Evolutionary conservation across 306 rosid species (phyloP), one percentile per base, ranked within the genome.

Genomic region (Vigna unguiculata): DNA sequence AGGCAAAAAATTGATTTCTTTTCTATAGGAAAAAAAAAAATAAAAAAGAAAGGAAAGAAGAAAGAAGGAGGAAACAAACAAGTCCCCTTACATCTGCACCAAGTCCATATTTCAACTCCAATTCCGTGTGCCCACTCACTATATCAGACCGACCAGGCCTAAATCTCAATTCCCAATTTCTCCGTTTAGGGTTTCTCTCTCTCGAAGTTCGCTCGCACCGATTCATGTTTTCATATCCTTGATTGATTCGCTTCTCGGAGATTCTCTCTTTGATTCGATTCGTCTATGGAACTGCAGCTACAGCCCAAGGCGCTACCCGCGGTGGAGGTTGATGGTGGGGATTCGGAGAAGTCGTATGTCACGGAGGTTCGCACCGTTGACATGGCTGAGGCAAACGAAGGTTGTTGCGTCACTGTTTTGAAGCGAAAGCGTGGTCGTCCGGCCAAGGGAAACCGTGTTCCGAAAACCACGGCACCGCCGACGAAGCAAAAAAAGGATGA

Each of bases 371-470:
- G 69, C 6, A 51, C 15, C 16, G 69, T 55, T 45, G 72, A 45
- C 71, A 36, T 19, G 82, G 77, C 49, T 8, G 57, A 28, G n/a
- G 53, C 25, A 3, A 47, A 30, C 13, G 72, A 10, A 4, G 78
- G 28, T 30, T 7, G 46, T n/a, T 36, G 34, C 6, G 36, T 45
- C 24, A 19, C 65, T 34, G 76, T 15, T 17, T 88, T 69, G 80
- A 87, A 79, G 49, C 82, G 84, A 19, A 87, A 83, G 82, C 92
- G 99, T 4, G 98, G 99, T 5, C 93, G 99, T 48, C 99, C 98
- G n/a, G 96, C 96, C 0, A 86, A 85, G 34, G 86, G 79, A 40
- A 0, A 13, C 30, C 12, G 52, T 22, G 76, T 68, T 41, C 69
- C 61, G 0, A 91, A 78, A 34, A 3, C 70, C 6, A 25, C 51